Evolutionary conservation across 176 grass and related monocot genomes (phyloP).

Genomic region (Oryza longistaminata): DNA sequence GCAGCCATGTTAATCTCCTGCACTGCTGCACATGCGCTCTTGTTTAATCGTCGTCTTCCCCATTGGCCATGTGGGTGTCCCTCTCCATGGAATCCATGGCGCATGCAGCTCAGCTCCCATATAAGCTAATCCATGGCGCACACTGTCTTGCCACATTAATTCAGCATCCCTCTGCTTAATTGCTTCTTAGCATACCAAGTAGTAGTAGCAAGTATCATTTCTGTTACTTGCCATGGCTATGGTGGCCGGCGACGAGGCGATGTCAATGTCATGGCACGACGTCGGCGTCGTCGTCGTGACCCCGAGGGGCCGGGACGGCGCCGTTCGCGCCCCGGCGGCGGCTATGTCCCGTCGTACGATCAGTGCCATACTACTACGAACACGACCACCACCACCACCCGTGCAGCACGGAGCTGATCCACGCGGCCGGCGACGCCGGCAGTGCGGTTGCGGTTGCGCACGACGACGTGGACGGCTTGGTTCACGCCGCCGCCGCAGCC

Average conservation of each 20-base stretch:
- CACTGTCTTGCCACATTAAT: not conserved
- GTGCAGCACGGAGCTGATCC: not conserved
- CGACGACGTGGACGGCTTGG: not conserved
- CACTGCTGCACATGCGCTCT: not conserved
- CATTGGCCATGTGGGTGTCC: constrained; percentile 26
- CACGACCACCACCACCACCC: not conserved
- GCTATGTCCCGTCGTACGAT: not conserved
- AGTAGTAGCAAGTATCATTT: not conserved
- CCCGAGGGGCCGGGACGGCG: not conserved
- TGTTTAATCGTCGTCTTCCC: constrained; percentile 5
- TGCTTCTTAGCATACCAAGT: not conserved
- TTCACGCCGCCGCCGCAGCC: too few species aligned
- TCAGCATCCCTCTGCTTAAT: not conserved
- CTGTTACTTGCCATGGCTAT: not conserved
- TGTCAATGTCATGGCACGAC: not conserved
- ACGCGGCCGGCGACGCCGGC: not conserved
- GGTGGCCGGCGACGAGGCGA: not conserved
- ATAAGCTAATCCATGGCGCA: not conserved
- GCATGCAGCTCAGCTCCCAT: not conserved
- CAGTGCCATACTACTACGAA: not conserved
- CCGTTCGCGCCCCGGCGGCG: too few species aligned
- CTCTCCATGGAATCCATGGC: not conserved
- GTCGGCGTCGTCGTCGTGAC: not conserved
- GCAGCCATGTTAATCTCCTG: not conserved
- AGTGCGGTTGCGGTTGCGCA: not conserved